These are phyloP conservation scores for Globisporangium apiculatum DNA, from an alignment of 352 stramenopile species.

Conservation along the genomic window DNA sequence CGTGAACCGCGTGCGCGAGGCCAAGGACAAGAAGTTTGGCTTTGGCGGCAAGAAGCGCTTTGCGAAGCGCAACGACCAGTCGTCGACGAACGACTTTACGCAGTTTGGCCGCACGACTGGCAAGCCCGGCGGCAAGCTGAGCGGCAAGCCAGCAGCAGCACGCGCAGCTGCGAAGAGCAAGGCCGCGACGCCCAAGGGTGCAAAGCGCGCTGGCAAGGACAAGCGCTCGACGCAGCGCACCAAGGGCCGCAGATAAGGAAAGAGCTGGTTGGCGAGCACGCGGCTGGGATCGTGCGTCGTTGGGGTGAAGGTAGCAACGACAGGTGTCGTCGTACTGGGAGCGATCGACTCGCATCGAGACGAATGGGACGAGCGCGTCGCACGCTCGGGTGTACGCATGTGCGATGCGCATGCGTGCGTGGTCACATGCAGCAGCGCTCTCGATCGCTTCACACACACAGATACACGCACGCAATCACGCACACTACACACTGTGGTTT, in stretches of 20 bases:
- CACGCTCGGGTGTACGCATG: not conserved
- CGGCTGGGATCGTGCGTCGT: no score
- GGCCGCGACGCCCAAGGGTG: conserved; percentile 25
- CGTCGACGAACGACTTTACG: conserved; percentile 79
- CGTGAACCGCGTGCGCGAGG: conserved; percentile 58
- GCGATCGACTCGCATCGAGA: no score
- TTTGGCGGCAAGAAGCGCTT: conserved; percentile 76
- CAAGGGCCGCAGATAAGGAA: conserved; percentile 37
- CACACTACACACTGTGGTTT: conserved; percentile 1
- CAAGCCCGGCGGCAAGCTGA: conserved; percentile 24
- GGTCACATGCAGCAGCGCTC: no score
- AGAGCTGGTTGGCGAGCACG: no score
- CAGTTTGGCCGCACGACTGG: conserved; percentile 19
- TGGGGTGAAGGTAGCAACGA: no score
- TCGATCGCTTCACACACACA: no score
- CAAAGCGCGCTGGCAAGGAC: conserved; percentile 51
- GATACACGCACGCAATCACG: no score
- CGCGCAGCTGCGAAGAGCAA: conserved; percentile 15
- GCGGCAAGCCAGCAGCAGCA: conserved; percentile 32
- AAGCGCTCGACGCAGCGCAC: conserved; percentile 41
- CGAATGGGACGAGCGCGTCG: no score
- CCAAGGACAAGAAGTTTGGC: conserved; percentile 79
- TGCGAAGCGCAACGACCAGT: conserved; percentile 72
- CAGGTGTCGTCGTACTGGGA: no score
- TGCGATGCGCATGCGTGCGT: not conserved